phyloP scores from a whole-genome alignment of 441 rosid genomes.

The Populus hybrid region DNA sequence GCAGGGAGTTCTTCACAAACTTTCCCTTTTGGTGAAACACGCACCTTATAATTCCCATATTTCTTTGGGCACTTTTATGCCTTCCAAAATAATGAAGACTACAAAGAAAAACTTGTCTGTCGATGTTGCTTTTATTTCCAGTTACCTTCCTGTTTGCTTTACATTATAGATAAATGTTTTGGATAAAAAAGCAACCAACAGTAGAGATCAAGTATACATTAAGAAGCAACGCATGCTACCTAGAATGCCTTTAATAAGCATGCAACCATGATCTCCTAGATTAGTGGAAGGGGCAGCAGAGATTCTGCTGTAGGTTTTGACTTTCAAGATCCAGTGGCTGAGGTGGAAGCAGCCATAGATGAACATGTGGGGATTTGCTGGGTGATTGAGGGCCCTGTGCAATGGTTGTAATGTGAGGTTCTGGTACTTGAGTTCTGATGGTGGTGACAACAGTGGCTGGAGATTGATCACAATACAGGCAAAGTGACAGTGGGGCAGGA shows the following conservation, averaged over 20 bases:
- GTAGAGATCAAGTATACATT: not conserved
- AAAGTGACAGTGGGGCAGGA: not conserved
- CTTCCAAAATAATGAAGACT: not conserved
- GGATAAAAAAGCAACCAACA: not conserved
- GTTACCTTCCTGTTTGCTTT: not conserved
- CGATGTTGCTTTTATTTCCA: not conserved
- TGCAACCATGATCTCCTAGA: not conserved
- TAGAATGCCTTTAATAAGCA: conserved; percentile 7
- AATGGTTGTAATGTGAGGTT: not conserved
- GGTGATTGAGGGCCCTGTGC: not conserved
- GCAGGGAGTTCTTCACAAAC: not conserved
- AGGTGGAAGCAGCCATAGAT: not conserved
- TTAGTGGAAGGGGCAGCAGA: not conserved
- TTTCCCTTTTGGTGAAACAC: not conserved
- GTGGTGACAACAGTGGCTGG: not conserved
- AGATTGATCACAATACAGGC: not conserved
- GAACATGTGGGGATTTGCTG: not conserved
- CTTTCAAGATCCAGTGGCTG: not conserved
- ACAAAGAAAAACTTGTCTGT: too few relatives aligned
- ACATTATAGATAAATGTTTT: not conserved
- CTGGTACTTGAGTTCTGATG: not conserved
- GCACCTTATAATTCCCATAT: not conserved
- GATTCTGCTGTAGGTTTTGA: not conserved
- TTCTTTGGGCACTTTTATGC: not conserved
- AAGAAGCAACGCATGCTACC: not conserved